phyloP scores from a whole-genome alignment of 2,329 filamentous ascomycete species.

The Byssothecium circinans region DNA sequence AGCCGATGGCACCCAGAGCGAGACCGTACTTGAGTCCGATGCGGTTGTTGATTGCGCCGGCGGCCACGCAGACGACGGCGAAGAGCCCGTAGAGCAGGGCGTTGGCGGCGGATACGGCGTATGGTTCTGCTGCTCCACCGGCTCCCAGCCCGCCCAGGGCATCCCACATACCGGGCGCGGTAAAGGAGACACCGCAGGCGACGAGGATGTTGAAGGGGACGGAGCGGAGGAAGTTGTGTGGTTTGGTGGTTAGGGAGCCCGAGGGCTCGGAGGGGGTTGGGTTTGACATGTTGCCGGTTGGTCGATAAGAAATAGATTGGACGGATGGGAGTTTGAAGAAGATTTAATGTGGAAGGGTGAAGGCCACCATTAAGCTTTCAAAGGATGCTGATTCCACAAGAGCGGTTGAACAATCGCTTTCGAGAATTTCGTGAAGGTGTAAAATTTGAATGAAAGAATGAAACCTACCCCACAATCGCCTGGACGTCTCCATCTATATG shows the following conservation, averaged over 20 bases:
- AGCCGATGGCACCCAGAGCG: constrained; percentile 48
- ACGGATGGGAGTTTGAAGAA: no score
- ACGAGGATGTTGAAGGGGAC: constrained; percentile 39
- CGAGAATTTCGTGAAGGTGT: no score
- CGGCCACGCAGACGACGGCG: constrained; percentile 33
- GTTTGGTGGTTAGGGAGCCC: constrained; percentile 10
- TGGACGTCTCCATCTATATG: no score
- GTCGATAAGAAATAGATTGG: not conserved
- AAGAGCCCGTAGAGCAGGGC: constrained; percentile 39
- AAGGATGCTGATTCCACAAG: no score
- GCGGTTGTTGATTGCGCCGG: constrained; percentile 43
- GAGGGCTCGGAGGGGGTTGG: not conserved
- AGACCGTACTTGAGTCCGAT: constrained; percentile 40
- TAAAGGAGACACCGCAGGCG: constrained; percentile 39
- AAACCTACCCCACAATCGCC: no score
- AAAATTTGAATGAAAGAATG: no score
- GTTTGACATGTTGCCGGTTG: not conserved
- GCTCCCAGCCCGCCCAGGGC: constrained; percentile 37
- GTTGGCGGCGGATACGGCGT: constrained; percentile 38
- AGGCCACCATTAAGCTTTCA: no score
- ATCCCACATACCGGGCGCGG: constrained; percentile 41
- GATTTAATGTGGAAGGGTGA: no score
- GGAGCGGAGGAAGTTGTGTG: constrained; percentile 32
- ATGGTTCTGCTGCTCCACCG: constrained; percentile 38
- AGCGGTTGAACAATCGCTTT: no score